Percentiles rank a stretch among this genome's conserved stretches.
phyloP scores from a whole-genome alignment of 2,329 filamentous ascomycete species.

The Keithomyces neogunnii region DNA sequence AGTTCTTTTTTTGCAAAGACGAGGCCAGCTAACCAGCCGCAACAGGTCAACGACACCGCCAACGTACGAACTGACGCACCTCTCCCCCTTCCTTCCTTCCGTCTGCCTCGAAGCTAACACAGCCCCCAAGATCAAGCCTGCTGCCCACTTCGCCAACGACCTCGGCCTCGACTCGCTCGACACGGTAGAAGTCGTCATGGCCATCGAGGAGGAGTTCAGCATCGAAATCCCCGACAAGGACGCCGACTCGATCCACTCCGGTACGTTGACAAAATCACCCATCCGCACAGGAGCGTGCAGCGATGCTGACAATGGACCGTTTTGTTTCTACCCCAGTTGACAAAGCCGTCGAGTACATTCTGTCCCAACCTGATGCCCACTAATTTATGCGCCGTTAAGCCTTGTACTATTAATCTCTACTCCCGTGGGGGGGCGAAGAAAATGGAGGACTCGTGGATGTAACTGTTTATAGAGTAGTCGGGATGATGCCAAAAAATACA shows the following conservation, averaged over 20 bases:
- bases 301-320: neutral
- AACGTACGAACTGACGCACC: conserved; percentile 41
- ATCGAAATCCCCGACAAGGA: conserved; percentile 99
- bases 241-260: conserved; percentile 86
- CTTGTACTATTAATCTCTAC: neutral
- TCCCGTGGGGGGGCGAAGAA: neutral
- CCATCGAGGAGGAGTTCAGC: conserved; percentile 89
- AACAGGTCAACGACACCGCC: conserved; percentile 57
- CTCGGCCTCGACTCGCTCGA: conserved; percentile 95
- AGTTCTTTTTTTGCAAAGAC: neutral
- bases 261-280: conserved; percentile 45
- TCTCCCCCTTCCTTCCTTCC: neutral
- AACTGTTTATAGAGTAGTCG: neutral
- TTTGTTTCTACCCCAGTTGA: conserved; percentile 52
- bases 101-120: conserved; percentile 4
- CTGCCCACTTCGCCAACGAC: conserved; percentile 92
- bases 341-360: conserved; percentile 90
- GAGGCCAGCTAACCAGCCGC: conserved; percentile 5
- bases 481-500: too few relatives aligned
- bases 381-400: conserved; percentile 21
- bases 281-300: too few relatives aligned
- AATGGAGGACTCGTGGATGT: neutral
- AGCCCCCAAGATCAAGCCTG: conserved; percentile 60
- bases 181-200: conserved; percentile 99
- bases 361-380: conserved; percentile 85